Conservation (phyloP, 2,329 filamentous ascomycete genomes). For the Graphilbum ipis-grandicollis region DNA sequence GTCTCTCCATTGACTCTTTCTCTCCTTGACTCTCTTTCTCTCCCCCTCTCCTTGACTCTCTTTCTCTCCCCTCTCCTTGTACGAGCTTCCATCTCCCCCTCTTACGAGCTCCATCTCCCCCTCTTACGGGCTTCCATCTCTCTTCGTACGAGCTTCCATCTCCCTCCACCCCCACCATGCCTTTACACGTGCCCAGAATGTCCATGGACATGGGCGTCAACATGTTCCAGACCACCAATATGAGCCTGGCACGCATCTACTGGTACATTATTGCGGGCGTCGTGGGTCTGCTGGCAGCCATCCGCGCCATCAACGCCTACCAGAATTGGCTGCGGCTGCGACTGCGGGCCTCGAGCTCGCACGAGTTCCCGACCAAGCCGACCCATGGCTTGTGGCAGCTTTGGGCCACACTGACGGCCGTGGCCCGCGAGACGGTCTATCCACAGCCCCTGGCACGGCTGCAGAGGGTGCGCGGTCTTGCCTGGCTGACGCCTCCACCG, state of each 20-base stretch:
- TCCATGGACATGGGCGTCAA: slow-evolving; percentile 17
- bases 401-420: slow-evolving; percentile 42
- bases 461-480: slow-evolving; percentile 25
- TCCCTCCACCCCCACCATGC: neutral
- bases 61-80: too few species aligned
- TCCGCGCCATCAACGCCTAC: slow-evolving; percentile 25
- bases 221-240: slow-evolving; percentile 27
- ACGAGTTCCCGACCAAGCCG: slow-evolving; percentile 34
- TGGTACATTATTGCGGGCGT: slow-evolving; percentile 41
- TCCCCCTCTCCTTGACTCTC: too few species aligned
- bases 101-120: too few species aligned
- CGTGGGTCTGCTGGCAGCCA: slow-evolving; percentile 21
- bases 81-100: neutral
- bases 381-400: slow-evolving; percentile 24
- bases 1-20: neutral
- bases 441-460: too few species aligned
- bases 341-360: slow-evolving; percentile 22
- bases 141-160: neutral
- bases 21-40: too few species aligned
- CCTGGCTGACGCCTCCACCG: slow-evolving; percentile 41
- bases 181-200: slow-evolving; percentile 4
- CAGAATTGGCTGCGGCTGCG: slow-evolving; percentile 22
- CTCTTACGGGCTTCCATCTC: too few species aligned
- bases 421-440: slow-evolving; percentile 37
- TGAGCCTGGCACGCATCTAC: slow-evolving; percentile 33